phyloP scores from a whole-genome alignment of 2,329 filamentous ascomycete species.

The Trichoderma sp. region DNA sequence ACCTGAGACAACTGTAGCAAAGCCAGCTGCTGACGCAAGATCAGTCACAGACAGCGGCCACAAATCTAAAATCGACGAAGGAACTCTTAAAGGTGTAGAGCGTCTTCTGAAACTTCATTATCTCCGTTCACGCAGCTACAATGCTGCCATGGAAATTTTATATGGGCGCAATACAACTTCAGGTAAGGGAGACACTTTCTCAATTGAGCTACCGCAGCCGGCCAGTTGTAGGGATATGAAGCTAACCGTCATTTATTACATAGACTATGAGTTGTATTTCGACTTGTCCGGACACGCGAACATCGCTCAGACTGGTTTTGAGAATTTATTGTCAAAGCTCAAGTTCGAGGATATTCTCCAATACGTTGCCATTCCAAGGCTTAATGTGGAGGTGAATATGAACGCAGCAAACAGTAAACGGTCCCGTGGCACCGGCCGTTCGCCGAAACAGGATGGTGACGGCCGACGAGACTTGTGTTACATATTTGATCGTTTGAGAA shows the following conservation, averaged over 20 bases:
- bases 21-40: constrained; percentile 5
- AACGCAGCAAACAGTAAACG: constrained; percentile 17
- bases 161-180: constrained; percentile 26
- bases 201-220: accelerated
- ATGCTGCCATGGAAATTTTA: constrained; percentile 27
- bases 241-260: not conserved
- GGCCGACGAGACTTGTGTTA: constrained; percentile 24
- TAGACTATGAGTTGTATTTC: constrained; percentile 29
- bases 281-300: constrained; percentile 25
- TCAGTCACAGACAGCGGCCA: constrained; percentile 14
- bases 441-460: constrained; percentile 15
- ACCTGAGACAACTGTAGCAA: not conserved
- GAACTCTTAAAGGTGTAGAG: constrained; percentile 16
- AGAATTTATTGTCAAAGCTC: constrained; percentile 24
- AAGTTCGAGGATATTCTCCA: constrained; percentile 30
- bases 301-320: constrained; percentile 20
- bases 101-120: constrained; percentile 28
- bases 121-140: constrained; percentile 26
- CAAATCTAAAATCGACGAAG: constrained; percentile 19
- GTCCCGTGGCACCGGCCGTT: constrained; percentile 8
- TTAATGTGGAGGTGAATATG: constrained; percentile 19
- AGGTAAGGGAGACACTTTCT: not conserved
- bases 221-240: not conserved
- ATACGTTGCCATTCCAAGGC: constrained; percentile 29
- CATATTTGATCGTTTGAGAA: constrained; percentile 31